A percentile compares a stretch with the other conserved stretches of the same genome.
Conservation (phyloP, 108 stramenopile genomes). For the Skeletonema tropicum region DNA sequence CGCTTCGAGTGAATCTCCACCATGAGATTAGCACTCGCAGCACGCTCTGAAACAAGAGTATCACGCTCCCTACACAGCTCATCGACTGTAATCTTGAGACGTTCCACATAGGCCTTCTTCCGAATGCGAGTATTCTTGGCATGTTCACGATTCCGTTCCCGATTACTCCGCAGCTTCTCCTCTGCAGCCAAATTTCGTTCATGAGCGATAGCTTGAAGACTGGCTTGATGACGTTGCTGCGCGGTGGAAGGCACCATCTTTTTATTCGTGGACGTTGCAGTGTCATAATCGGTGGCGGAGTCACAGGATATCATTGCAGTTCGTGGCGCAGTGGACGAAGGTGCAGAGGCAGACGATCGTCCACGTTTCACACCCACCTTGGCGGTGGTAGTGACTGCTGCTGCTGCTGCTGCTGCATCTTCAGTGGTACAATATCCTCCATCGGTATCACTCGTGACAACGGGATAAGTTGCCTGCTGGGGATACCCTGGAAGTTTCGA, state of each 20-base stretch:
- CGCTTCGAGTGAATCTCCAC: slow-evolving; percentile 86
- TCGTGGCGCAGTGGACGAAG: neutral
- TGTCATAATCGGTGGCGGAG: slow-evolving; percentile 13
- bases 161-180: slow-evolving; percentile 68
- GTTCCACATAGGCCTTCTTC: slow-evolving; percentile 96
- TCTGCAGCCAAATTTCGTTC: slow-evolving; percentile 30
- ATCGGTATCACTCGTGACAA: slow-evolving; percentile 88
- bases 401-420: neutral
- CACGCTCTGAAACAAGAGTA: slow-evolving; percentile 74
- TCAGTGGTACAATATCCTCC: slow-evolving; percentile 22
- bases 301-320: slow-evolving; percentile 7
- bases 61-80: slow-evolving; percentile 87
- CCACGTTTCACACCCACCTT: neutral
- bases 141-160: slow-evolving; percentile 97
- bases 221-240: slow-evolving; percentile 11
- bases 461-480: slow-evolving; percentile 5
- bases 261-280: slow-evolving; percentile 16
- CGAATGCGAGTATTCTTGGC: slow-evolving; percentile 95
- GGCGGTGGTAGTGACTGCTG: neutral
- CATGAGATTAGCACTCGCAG: slow-evolving; percentile 70
- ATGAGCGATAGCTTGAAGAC: slow-evolving; percentile 46
- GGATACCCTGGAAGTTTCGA: neutral
- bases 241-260: neutral
- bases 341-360: neutral
- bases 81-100: slow-evolving; percentile 90